Conservation (phyloP, 2,329 filamentous ascomycete genomes). For the Pyrenochaeta sp. region DNA sequence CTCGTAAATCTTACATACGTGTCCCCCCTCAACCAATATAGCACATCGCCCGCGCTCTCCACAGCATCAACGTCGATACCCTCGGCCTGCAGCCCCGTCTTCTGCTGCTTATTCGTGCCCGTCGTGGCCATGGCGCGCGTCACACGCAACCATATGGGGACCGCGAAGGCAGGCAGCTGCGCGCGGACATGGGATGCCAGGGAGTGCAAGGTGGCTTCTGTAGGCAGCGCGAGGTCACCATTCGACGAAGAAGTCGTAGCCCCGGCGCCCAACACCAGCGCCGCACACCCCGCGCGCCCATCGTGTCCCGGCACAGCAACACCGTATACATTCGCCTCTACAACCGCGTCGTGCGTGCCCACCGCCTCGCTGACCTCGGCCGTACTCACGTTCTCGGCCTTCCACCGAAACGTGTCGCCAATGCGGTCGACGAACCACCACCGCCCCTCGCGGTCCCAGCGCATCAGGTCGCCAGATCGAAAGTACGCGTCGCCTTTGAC, state of each 20-base stretch:
- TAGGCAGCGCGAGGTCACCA: constrained; percentile 15
- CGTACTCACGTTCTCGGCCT: constrained; percentile 56
- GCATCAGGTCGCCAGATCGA: constrained; percentile 46
- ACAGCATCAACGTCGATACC: constrained; percentile 52
- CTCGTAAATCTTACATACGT: constrained; percentile 36
- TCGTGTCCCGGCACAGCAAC: constrained; percentile 54
- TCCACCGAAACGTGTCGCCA: constrained; percentile 52
- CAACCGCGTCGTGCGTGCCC: constrained; percentile 47
- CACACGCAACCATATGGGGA: constrained; percentile 54
- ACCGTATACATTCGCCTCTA: constrained; percentile 56
- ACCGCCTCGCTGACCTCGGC: constrained; percentile 53
- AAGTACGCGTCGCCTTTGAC: constrained; percentile 48
- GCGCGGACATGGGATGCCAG: constrained; percentile 48
- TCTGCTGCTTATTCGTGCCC: constrained; percentile 58
- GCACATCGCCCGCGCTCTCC: constrained; percentile 42
- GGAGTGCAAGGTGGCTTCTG: constrained; percentile 19
- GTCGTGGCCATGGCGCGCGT: constrained; percentile 51
- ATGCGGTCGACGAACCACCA: constrained; percentile 50
- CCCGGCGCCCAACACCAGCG: constrained; percentile 42
- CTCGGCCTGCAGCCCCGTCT: constrained; percentile 50
- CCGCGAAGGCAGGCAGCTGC: constrained; percentile 52
- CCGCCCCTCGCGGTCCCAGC: constrained; percentile 39
- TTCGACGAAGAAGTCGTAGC: constrained; percentile 9
- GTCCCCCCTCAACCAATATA: constrained; percentile 52
- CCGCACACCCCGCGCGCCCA: constrained; percentile 55